Evolutionary conservation across 1,284 basidiomycete genomes (phyloP).

Genomic region (Tetrapyrgos nigripes): DNA sequence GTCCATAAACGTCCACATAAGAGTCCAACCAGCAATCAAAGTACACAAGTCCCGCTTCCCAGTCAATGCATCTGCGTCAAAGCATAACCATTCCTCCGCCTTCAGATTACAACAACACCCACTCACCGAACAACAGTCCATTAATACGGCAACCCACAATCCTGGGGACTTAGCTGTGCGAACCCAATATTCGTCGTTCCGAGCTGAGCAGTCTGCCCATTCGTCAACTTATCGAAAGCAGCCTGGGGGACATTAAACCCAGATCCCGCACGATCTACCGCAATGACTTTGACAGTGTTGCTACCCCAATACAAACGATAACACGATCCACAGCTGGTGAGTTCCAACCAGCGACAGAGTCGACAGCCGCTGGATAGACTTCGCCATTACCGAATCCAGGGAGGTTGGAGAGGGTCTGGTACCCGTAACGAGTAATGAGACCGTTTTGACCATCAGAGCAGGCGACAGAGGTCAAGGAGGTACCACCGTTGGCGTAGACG

Average conservation of each 20-base stretch:
- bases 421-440: slow-evolving; percentile 42
- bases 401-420: slow-evolving; percentile 47
- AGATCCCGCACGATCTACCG: slow-evolving; percentile 44
- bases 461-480: slow-evolving; percentile 48
- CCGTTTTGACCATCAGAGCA: slow-evolving; percentile 61
- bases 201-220: slow-evolving; percentile 39
- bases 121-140: no score
- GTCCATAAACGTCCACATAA: no score
- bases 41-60: no score
- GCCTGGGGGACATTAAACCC: slow-evolving; percentile 48
- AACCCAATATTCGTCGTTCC: slow-evolving; percentile 45
- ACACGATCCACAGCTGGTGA: slow-evolving; percentile 52
- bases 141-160: slow-evolving; percentile 50
- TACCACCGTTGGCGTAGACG: slow-evolving; percentile 39
- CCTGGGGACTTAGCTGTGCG: slow-evolving; percentile 37
- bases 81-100: no score
- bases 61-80: no score
- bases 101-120: no score
- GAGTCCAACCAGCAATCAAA: no score
- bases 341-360: slow-evolving; percentile 47
- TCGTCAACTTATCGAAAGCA: slow-evolving; percentile 52
- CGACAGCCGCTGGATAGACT: slow-evolving; percentile 46
- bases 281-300: slow-evolving; percentile 38
- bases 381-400: slow-evolving; percentile 51
- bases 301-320: slow-evolving; percentile 51